Conservation (phyloP, 2,329 filamentous ascomycete species). For the Botrytis aclada region DNA sequence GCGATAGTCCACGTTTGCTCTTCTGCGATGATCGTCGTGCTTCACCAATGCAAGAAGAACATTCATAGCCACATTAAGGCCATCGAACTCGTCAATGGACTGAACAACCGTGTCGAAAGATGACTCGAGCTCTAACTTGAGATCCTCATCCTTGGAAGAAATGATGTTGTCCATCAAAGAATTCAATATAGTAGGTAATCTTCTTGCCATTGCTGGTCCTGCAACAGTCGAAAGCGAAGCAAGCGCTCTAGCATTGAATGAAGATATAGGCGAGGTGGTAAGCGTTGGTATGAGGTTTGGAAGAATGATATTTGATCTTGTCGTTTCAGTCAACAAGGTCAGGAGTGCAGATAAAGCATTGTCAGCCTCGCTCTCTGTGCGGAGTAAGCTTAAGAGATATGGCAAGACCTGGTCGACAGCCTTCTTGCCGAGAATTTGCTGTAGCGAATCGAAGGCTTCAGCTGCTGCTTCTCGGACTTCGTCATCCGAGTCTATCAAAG, state of each 20-base stretch:
- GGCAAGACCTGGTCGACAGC: slow-evolving; percentile 95
- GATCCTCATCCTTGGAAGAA: slow-evolving; percentile 67
- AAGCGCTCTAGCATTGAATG: slow-evolving; percentile 91
- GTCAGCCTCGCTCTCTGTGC: slow-evolving; percentile 80
- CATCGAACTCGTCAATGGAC: slow-evolving; percentile 94
- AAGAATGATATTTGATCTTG: slow-evolving; percentile 91
- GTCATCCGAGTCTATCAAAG: slow-evolving; percentile 82
- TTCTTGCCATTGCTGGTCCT: slow-evolving; percentile 83
- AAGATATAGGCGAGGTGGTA: slow-evolving; percentile 82
- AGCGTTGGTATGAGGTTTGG: slow-evolving; percentile 94
- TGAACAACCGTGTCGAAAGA: slow-evolving; percentile 88
- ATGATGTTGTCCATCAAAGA: slow-evolving; percentile 92
- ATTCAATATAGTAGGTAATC: slow-evolving; percentile 86
- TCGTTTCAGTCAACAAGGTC: slow-evolving; percentile 89
- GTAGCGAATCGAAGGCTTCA: slow-evolving; percentile 92
- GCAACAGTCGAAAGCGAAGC: slow-evolving; percentile 92
- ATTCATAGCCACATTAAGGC: slow-evolving; percentile 93
- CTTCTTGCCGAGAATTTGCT: slow-evolving; percentile 89
- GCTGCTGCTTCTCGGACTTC: slow-evolving; percentile 94
- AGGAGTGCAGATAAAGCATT: slow-evolving; percentile 90
- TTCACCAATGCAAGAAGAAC: slow-evolving; percentile 85
- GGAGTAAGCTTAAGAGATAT: slow-evolving; percentile 83
- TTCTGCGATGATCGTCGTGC: slow-evolving; percentile 84
- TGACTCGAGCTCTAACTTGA: slow-evolving; percentile 68
- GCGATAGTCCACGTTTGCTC: slow-evolving; percentile 74